Conservation (phyloP, 495 filamentous ascomycete species). For the Amphirosellinia nigrospora region DNA sequence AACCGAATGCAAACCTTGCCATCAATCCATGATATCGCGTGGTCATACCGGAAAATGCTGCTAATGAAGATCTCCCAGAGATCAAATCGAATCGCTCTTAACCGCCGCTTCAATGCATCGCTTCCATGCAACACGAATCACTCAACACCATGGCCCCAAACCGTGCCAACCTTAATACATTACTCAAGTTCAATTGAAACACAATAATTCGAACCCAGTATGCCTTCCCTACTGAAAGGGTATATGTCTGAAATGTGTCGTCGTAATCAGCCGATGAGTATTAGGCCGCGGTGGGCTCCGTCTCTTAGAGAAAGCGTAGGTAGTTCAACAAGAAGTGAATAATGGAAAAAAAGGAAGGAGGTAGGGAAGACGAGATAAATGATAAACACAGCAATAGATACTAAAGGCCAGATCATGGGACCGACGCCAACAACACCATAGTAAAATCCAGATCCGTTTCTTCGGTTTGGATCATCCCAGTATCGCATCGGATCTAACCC, state of each 20-base stretch:
- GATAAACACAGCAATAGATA: slow-evolving; percentile 26
- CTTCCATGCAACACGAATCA: slow-evolving; percentile 25
- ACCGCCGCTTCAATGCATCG: slow-evolving; percentile 24
- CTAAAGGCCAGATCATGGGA: slow-evolving; percentile 1
- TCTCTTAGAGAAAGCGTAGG: slow-evolving; percentile 17
- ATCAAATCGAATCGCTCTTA: slow-evolving; percentile 25
- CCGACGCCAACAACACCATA: slow-evolving; percentile 17
- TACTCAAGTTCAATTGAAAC: slow-evolving; percentile 26
- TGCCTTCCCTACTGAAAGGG: slow-evolving; percentile 29
- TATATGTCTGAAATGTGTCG: slow-evolving; percentile 40
- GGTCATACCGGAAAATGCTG: slow-evolving; percentile 3
- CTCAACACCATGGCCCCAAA: slow-evolving; percentile 28
- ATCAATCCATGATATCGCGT: slow-evolving; percentile 12
- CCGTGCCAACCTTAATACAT: slow-evolving; percentile 37
- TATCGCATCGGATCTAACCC: background rate
- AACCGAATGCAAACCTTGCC: slow-evolving; percentile 28
- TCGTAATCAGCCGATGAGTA: slow-evolving; percentile 33
- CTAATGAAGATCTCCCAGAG: slow-evolving; percentile 24
- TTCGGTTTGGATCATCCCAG: background rate
- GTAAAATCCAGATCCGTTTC: background rate
- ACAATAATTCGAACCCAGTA: slow-evolving; percentile 29
- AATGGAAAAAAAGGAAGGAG: slow-evolving; percentile 26
- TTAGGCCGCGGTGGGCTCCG: slow-evolving; percentile 30
- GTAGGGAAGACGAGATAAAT: slow-evolving; percentile 12
- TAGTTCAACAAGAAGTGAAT: slow-evolving; percentile 21